Base-by-base conservation (phyloP, 2,329 filamentous ascomycete species). In the Exserohilum turcica region DNA sequence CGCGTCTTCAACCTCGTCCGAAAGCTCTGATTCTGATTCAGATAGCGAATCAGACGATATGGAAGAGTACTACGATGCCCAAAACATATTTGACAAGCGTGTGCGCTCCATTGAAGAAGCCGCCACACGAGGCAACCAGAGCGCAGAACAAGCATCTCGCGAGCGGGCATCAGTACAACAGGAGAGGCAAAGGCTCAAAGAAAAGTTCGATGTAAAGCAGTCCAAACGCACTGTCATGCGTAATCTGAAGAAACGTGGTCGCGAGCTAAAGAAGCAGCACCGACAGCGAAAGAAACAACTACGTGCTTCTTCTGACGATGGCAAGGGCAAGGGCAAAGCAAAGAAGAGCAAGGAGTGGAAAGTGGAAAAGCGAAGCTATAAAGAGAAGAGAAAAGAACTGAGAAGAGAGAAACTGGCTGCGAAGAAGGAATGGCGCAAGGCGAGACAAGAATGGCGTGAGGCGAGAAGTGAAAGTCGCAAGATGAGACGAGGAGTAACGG, bases 71-170 rank as follows among this genome's bases (percentile, higher is more conserved):
- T 38, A 47, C 19, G 40, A 56, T 31, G 37, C 48, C 0, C 43
- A 64, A 32, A 45, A 54, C 3, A 35, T 44, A 1, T 66, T 64
- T 46, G 48, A 51, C 13, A 31, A 40, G 8, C 63, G 67, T 33
- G 43, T 70, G 40, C 63, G 51, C 27, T 57, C 60, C 3, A 69
- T 73, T 48, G 61, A 72, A 33, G 46, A 51, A 16, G 51, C 66
- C 1, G 46, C 47, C 12, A 21, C 46, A 5, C 68, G 68, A 43
- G 70, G 70, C 43, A 69, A 67, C 36, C 70, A 69, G 37, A 38
- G 42, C 7, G 32, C 50, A 6, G 36, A 55, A 32, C 57, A 64
- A 19, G 65, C 72, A 15, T 56, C 57, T 4, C 48, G 46, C 3
- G 67, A 71, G 38, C 65, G 68, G n/a, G 59, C 57, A 9, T 40